A percentile compares a stretch with the other conserved stretches of the same genome.
Evolutionary conservation across 306 rosid species (phyloP).

Genomic region (Cyamopsis tetragonoloba): DNA sequence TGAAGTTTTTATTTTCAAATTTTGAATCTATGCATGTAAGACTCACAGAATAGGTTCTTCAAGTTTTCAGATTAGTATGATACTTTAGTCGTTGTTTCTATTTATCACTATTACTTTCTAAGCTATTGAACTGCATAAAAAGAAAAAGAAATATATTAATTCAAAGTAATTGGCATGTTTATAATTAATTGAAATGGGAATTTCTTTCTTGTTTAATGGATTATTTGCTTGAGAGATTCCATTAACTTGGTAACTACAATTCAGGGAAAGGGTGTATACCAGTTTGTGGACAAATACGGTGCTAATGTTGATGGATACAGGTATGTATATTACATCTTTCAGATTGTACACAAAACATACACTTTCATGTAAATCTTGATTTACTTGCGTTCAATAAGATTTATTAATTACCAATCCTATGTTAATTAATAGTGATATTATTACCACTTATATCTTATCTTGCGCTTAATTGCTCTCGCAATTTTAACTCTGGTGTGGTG

Average conservation of each 20-base stretch:
- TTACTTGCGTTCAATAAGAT: background rate
- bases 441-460: background rate
- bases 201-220: background rate
- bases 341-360: no score
- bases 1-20: no score
- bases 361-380: no score
- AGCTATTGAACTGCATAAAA: background rate
- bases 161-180: background rate
- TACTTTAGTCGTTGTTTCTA: background rate
- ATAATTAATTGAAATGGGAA: background rate
- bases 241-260: conserved; percentile 19
- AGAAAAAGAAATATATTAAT: conserved; percentile 6
- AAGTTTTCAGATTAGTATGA: background rate
- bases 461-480: no score
- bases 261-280: conserved; percentile 99
- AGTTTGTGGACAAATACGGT: conserved; percentile 92
- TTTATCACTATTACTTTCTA: background rate
- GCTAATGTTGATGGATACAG: conserved; percentile 99
- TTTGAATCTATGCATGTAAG: no score
- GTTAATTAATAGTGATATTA: background rate
- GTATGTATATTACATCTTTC: conserved; percentile 41
- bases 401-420: background rate
- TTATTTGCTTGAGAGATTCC: background rate
- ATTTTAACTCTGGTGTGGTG: no score
- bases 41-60: background rate